phyloP scores from a whole-genome alignment of 768 basidiomycete species.

The Russula sp. region DNA sequence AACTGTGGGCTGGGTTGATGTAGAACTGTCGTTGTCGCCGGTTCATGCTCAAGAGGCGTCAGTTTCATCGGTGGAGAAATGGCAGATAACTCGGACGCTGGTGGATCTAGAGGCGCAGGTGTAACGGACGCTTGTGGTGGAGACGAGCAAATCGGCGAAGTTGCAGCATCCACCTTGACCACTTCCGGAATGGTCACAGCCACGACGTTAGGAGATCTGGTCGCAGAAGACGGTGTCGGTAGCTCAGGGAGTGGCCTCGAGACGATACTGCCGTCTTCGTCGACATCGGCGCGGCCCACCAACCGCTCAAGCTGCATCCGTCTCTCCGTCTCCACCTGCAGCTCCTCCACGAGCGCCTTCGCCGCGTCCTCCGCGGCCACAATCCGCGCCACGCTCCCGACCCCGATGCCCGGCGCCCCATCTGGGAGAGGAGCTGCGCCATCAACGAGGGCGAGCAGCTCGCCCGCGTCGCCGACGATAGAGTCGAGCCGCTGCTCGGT shows the following conservation, averaged over 20 bases:
- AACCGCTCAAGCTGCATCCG: conserved; percentile 41
- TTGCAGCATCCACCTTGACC: conserved; percentile 19
- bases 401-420: conserved; percentile 25
- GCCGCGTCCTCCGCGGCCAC: conserved; percentile 45
- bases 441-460: conserved; percentile 30
- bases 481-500: conserved; percentile 11
- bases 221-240: neutral
- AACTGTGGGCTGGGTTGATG: conserved; percentile 11
- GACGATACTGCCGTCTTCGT: conserved; percentile 7
- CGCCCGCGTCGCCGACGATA: conserved; percentile 16
- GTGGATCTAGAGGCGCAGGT: neutral
- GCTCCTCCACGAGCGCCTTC: conserved; percentile 47
- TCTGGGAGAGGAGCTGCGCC: conserved; percentile 25
- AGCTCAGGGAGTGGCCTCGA: conserved; percentile 3
- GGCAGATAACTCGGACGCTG: neutral
- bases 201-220: neutral
- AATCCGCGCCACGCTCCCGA: conserved; percentile 50
- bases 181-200: neutral
- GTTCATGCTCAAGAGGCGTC: neutral
- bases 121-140: neutral
- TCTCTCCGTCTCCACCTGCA: conserved; percentile 49
- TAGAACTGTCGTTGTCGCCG: neutral
- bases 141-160: conserved; percentile 18
- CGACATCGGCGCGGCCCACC: conserved; percentile 23
- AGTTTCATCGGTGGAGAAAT: neutral